Base-by-base conservation (phyloP, 2,329 filamentous ascomycete species). In the Epichloe typhina region DNA sequence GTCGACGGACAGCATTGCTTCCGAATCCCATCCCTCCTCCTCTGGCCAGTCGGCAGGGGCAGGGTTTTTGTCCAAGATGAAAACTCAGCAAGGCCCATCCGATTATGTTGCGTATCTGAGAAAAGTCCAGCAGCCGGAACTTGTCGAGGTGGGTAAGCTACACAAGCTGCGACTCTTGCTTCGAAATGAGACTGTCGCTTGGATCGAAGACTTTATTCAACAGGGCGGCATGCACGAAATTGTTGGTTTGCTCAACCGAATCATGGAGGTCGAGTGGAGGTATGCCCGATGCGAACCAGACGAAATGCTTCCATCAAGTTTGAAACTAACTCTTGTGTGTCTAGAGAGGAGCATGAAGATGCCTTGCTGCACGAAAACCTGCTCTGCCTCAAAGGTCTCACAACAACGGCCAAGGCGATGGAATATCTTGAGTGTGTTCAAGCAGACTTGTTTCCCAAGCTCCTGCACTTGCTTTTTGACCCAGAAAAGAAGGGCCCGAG, bases 401-500 rank as follows among this genome's bases (percentile, higher is more conserved):
- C 88, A 63, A 98, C 93, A 1, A 96, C 91, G 2, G 89, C 87
- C 15, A 76, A 88, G 37, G 93, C 89, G 1, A 75, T 96, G 60
- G 80, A 86, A 57, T 86, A 91, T 62, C 78, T 98, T 7, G 79
- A 86, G 57, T 80, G 81, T 9, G 87, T 95, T 52, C 88, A 94
- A 57, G 72, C 75, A 5, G 83, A 84, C 0, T 75, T 98, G 8
- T 96, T 97, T 61, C 88, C 91, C 2, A 86, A 87, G 26, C 72
- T 98, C 45, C 70, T 97, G 45, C 79, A 80, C 52, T 89, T 97
- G 84, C 75, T 97, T 40, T 97, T 97, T 61, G 90, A 96, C 61
- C 88, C 94, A n/a, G 91, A 97, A 64, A 94, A 90, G 72, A 97
- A 97, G 66, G 93, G 93, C 0, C 93, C 93, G 0, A 94, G 88